A percentile compares a stretch with the other conserved stretches of the same genome.
phyloP scores from a whole-genome alignment of 805 yeast species.

The Ogataea methylovora region DNA sequence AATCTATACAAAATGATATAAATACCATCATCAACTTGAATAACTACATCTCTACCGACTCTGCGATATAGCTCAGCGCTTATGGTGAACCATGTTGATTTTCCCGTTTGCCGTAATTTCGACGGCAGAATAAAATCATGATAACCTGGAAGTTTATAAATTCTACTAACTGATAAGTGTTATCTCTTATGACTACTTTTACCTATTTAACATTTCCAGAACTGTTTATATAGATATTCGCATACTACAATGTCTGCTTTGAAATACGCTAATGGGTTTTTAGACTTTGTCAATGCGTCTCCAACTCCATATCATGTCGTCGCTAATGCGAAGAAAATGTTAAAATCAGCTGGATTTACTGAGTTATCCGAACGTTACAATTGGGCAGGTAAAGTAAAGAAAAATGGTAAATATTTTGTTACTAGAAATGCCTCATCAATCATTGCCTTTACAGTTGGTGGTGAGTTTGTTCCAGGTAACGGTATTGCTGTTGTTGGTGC shows the following conservation, averaged over 20 bases:
- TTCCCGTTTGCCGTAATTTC: no score
- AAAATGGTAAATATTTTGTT: conserved; percentile 68
- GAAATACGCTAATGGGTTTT: conserved; percentile 50
- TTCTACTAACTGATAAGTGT: no score
- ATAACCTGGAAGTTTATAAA: no score
- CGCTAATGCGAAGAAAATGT: conserved; percentile 46
- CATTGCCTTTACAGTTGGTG: conserved; percentile 81
- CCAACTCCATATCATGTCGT: conserved; percentile 97
- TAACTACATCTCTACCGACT: no score
- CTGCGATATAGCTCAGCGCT: no score
- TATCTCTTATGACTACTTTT: no score
- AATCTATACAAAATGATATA: no score
- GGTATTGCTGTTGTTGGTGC: conserved; percentile 91
- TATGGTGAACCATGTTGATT: no score
- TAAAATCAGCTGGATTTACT: conserved; percentile 56
- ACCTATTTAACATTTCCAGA: no score
- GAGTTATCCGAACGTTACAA: conserved; percentile 64
- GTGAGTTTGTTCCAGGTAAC: conserved; percentile 63
- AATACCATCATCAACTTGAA: no score
- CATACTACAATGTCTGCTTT: conserved; percentile 6
- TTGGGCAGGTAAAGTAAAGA: conserved; percentile 54
- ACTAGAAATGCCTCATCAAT: conserved; percentile 87
- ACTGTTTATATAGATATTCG: no score
- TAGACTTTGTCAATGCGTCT: conserved; percentile 71
- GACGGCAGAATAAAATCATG: no score